Conservation (phyloP, 2,329 filamentous ascomycete genomes). For the Colletotrichum neosansevieriae region DNA sequence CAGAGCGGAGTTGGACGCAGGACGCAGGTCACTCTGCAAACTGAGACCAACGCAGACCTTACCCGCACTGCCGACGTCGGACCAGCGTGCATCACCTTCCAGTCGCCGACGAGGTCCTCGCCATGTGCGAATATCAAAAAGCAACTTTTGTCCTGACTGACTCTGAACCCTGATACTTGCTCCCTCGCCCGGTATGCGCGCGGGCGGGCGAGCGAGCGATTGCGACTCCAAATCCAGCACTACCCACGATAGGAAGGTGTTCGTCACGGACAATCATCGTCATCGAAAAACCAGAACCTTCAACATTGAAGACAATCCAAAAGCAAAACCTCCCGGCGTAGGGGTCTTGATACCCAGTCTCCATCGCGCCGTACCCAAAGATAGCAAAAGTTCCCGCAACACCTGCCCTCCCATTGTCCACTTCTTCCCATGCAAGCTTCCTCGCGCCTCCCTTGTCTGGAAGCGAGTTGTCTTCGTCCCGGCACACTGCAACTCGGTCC, state of each 20-base stretch:
- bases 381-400: slow-evolving; percentile 14
- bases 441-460: slow-evolving; percentile 11
- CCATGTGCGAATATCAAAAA: slow-evolving; percentile 21
- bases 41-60: slow-evolving; percentile 1
- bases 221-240: not conserved
- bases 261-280: slow-evolving; percentile 10
- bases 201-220: not conserved
- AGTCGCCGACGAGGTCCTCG: not conserved
- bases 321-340: slow-evolving; percentile 19
- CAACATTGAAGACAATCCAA: slow-evolving; percentile 29
- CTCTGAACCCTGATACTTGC: not conserved
- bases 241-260: slow-evolving; percentile 3
- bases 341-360: slow-evolving; percentile 10
- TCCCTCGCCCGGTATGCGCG: not conserved
- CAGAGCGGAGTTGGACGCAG: not conserved
- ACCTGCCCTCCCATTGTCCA: slow-evolving; percentile 14
- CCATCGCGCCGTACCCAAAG: not conserved
- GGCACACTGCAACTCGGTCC: not conserved
- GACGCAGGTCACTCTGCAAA: slow-evolving; percentile 15
- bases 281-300: slow-evolving; percentile 12
- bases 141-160: not conserved
- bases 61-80: slow-evolving; percentile 26
- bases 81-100: slow-evolving; percentile 3
- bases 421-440: slow-evolving; percentile 10
- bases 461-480: not conserved